Base-by-base conservation (phyloP, 768 basidiomycete genomes). In the Cystobasidium ongulense region DNA sequence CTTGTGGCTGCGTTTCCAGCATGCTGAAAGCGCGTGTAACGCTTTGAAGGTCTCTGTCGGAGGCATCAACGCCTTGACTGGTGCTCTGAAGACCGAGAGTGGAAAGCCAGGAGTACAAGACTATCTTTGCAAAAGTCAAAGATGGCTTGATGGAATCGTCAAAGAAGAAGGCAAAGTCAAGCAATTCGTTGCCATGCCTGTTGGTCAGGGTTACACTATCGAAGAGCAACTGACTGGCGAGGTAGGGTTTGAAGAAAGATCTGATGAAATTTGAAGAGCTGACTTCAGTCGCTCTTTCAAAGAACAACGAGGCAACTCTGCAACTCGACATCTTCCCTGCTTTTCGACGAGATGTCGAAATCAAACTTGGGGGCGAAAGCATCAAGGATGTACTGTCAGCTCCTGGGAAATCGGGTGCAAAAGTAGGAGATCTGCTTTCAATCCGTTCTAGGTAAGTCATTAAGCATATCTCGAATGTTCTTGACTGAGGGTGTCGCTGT, bases 1-100 rank as follows among this genome's bases (percentile, higher is more conserved):
- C 23, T 15, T 65, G 3, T 65, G 63, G 63, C 7, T 65, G 8
- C 41, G 33, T 15, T 43, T 65, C 35, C 11, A 29, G 2, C 33
- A 27, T 15, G 21, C 8, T 23, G 2, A 2, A 2, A 25, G 2
- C 18, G 33, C 63, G 5, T 50, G 46, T 21, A 50, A 50, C 21
- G 63, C 63, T 2, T n/a, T 65, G 63, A 65, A 65, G 63, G 38
- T 65, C 29, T 65, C 63, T 39, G 63, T 65, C 5, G 63, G 63
- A 39, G 63, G 39, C 7, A 65, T 65, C 33, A 65, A 65, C 33
- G 63, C 63, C 39, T 36, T 65, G 33, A 65, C 63, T 43, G 63
- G 63, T 2, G 33, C 41, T 5, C 33, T 8, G 10, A 65, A 65
- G 25, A 25, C 7, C 21, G 25, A 38, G 17, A 18, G 2, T 13